Evolutionary conservation across 2,329 filamentous ascomycete species (phyloP).

Genomic region (Pseudogymnoascus sp.): DNA sequence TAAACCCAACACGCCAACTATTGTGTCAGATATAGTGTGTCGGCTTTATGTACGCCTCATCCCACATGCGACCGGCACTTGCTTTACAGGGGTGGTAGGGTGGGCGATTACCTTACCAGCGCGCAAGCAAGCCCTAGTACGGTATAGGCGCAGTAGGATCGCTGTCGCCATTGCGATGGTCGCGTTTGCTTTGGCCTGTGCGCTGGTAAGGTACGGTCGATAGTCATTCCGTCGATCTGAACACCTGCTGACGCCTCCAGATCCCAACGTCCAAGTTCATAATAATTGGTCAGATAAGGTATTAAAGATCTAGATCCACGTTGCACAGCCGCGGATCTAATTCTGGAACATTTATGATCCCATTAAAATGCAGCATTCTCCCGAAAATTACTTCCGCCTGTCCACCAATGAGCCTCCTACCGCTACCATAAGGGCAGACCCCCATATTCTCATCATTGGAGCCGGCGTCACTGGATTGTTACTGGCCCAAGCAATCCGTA

Average conservation of each 20-base stretch:
- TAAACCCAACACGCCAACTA: neutral
- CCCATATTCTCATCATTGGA: conserved; percentile 27
- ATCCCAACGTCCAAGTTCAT: neutral
- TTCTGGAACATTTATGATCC: conserved; percentile 13
- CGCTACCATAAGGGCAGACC: neutral
- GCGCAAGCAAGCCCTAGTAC: no score
- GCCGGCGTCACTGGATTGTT: conserved; percentile 30
- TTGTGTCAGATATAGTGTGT: neutral
- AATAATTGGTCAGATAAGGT: neutral
- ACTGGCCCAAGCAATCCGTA: conserved; percentile 23
- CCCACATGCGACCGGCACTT: neutral
- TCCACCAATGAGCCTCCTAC: neutral
- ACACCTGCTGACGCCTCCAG: neutral
- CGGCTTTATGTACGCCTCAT: neutral
- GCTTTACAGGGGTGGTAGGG: neutral
- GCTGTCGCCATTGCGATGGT: no score
- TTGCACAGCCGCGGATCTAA: neutral
- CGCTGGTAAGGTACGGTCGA: no score
- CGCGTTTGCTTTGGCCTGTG: no score
- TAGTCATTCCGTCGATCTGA: no score
- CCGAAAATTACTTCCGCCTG: neutral
- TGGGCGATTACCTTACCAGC: neutral
- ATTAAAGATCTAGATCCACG: neutral
- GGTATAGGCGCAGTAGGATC: no score
- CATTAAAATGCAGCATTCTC: neutral